phyloP scores from a whole-genome alignment of 2,329 filamentous ascomycete species.

The Diaporthe capsici region DNA sequence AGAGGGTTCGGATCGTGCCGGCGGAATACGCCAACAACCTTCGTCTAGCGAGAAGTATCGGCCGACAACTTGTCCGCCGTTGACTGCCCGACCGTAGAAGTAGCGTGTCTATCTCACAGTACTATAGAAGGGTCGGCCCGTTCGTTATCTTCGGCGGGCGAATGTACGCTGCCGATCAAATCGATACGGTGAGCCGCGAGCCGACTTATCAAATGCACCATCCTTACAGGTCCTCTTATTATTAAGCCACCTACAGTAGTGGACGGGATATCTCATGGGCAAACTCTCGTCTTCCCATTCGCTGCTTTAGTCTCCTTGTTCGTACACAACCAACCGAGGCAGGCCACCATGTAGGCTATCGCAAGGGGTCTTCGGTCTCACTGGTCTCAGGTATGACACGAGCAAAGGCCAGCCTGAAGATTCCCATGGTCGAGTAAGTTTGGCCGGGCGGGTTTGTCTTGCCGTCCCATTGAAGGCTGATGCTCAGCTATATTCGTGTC shows the following conservation, averaged over 20 bases:
- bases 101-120: not conserved
- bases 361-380: not conserved
- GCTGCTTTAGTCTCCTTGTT: not conserved
- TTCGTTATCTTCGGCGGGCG: not conserved
- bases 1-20: constrained; percentile 3
- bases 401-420: constrained; percentile 3
- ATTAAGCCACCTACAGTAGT: not conserved
- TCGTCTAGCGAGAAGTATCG: not conserved
- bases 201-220: not conserved
- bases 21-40: not conserved
- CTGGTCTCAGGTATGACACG: not conserved
- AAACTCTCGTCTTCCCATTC: not conserved
- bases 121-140: not conserved
- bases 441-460: not conserved
- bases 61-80: not conserved
- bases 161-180: constrained; percentile 4
- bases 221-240: not conserved
- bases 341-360: not conserved
- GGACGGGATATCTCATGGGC: not conserved
- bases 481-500: constrained; percentile 2
- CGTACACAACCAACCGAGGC: not conserved
- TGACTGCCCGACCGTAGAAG: not conserved
- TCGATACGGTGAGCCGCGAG: not conserved
- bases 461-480: constrained; percentile 5
- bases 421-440: not conserved